phyloP scores from a whole-genome alignment of 73 alveolate genomes.

The Symbiodinium natans region DNA sequence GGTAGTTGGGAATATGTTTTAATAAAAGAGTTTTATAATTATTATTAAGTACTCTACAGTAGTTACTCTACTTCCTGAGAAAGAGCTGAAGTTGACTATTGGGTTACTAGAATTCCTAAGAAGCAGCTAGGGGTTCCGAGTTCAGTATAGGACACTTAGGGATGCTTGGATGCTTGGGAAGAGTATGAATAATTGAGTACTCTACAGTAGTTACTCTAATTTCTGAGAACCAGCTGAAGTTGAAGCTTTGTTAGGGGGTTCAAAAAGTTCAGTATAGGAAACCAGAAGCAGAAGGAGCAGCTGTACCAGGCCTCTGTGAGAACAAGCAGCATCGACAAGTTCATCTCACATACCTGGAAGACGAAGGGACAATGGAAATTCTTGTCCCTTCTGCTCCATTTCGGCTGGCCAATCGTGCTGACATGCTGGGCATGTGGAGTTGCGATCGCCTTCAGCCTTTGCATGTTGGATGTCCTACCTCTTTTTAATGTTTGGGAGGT shows the following conservation, averaged over 20 bases:
- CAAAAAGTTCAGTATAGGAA: too few species aligned
- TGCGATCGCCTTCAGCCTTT: background rate
- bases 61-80: too few species aligned
- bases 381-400: background rate
- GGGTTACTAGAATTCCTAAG: too few species aligned
- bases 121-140: too few species aligned
- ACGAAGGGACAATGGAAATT: background rate
- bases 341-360: background rate
- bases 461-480: background rate
- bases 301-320: background rate
- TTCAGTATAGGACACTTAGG: too few species aligned
- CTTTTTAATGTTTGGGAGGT: background rate
- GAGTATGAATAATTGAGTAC: too few species aligned
- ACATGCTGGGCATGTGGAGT: slow-evolving; percentile 7
- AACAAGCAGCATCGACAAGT: background rate
- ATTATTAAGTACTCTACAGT: background rate
- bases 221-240: background rate
- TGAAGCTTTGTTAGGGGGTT: background rate
- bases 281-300: background rate
- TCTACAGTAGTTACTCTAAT: too few species aligned
- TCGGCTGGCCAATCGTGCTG: background rate
- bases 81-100: too few species aligned
- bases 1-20: background rate
- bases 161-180: too few species aligned
- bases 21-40: too few species aligned